These are phyloP conservation scores for Hymenoscyphus salicellus DNA, from an alignment of 2,329 filamentous ascomycete species.

Conservation along the genomic window DNA sequence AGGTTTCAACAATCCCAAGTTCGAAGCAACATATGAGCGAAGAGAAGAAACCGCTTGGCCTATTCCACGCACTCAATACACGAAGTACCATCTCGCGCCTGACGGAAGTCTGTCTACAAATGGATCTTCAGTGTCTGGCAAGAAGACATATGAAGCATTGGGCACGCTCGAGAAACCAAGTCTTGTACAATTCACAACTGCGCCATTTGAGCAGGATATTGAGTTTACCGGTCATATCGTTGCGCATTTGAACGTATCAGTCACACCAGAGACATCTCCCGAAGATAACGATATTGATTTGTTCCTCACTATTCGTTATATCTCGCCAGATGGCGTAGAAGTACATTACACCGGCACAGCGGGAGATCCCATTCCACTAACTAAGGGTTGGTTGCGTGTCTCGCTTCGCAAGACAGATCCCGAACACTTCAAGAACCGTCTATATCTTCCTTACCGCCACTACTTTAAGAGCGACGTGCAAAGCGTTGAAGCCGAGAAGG, in stretches of 20 bases:
- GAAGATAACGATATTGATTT: slow-evolving; percentile 54
- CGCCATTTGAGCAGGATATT: slow-evolving; percentile 58
- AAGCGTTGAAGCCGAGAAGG: slow-evolving; percentile 51
- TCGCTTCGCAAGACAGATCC: slow-evolving; percentile 53
- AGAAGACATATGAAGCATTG: slow-evolving; percentile 40
- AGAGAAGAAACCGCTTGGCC: slow-evolving; percentile 64
- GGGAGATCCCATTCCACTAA: slow-evolving; percentile 59
- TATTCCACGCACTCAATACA: slow-evolving; percentile 62
- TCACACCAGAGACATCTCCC: slow-evolving; percentile 46
- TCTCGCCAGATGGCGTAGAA: slow-evolving; percentile 52
- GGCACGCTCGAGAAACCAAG: slow-evolving; percentile 55
- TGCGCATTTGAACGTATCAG: slow-evolving; percentile 62
- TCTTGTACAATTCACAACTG: slow-evolving; percentile 55
- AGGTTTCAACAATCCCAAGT: slow-evolving; percentile 62
- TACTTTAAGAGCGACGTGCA: slow-evolving; percentile 56
- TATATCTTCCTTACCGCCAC: slow-evolving; percentile 56
- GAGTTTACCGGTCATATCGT: slow-evolving; percentile 69
- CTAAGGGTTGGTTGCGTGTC: slow-evolving; percentile 63
- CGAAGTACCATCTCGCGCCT: slow-evolving; percentile 51
- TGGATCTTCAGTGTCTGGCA: neutral
- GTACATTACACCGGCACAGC: slow-evolving; percentile 64
- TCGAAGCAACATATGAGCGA: slow-evolving; percentile 53
- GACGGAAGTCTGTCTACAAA: neutral
- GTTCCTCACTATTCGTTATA: slow-evolving; percentile 61
- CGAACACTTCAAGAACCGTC: slow-evolving; percentile 49